Evolutionary conservation across 129 eudicot genomes (phyloP), one percentile per base, ranked within the genome.

Genomic region (Flaveria trinervia): DNA sequence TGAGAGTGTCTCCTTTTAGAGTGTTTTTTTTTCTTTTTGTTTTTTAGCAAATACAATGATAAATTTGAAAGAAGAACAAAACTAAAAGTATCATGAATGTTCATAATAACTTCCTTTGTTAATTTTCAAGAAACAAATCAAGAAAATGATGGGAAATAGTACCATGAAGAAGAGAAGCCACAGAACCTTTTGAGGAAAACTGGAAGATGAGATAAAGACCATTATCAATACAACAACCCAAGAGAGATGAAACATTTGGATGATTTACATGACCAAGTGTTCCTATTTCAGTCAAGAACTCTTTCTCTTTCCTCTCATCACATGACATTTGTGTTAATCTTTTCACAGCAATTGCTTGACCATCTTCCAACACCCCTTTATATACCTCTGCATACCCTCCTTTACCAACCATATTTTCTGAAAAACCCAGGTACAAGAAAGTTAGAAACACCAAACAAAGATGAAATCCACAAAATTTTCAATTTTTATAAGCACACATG

Each of bases 301-400:
- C 99, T 79, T 88, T 91, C 69, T 94, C 99, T 80, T 90, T 91
- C 83, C 96, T 94, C 82, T 94, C 99, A 74, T 94, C 97, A 79
- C 76, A 81, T 60, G 85, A 65, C 66, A 81, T 23, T 73, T 86
- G 93, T 56, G 93, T 79, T 51, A 94, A 84, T 75, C 85, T 86
- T 84, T 94, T 94, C 16, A 94, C 97, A 0, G 99, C 99, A 68
- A 94, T 90, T 79, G 92, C 79, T 46, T 89, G 88, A 22, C 97
- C 99, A 84, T 87, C 87, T 84, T 83, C 81, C 16, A 94, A 61
- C 52, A 87, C 84, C 48, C 99, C 99, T 84, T 84, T 94, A 84
- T 91, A 94, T 13, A 94, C 99, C 90, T 91, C 96, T 72, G 99
- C 97, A 86, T 80, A 91, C 82, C 99, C 99, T 75, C 99, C 99